phyloP scores from a whole-genome alignment of 2,329 filamentous ascomycete species.

The Aspergillus unguis region DNA sequence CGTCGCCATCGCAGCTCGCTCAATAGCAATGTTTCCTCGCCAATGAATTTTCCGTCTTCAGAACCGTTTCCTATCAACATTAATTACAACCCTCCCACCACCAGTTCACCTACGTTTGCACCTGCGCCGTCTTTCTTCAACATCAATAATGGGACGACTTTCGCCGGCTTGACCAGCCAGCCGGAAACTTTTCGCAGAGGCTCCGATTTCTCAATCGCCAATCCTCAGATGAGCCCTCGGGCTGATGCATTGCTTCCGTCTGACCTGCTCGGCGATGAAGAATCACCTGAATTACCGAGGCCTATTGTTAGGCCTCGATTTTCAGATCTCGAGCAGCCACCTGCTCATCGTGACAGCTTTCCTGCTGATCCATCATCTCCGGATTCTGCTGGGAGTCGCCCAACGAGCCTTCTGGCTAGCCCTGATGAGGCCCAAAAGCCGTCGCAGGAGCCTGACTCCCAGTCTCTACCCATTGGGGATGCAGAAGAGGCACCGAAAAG shows the following conservation, averaged over 20 bases:
- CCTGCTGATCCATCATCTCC: constrained; percentile 43
- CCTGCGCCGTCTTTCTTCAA: constrained; percentile 57
- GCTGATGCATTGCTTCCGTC: constrained; percentile 61
- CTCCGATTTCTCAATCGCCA: constrained; percentile 53
- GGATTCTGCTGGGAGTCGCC: constrained; percentile 43
- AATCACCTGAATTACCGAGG: constrained; percentile 36
- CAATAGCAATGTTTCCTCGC: constrained; percentile 47
- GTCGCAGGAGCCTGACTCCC: constrained; percentile 34
- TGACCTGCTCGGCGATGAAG: constrained; percentile 58
- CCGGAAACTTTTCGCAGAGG: constrained; percentile 47
- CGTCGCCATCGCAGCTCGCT: constrained; percentile 47
- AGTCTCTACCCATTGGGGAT: constrained; percentile 31
- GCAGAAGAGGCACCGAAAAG: constrained; percentile 39
- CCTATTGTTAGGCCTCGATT: constrained; percentile 29
- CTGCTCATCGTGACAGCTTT: constrained; percentile 31
- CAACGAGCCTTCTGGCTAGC: constrained; percentile 46
- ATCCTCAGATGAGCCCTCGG: constrained; percentile 62
- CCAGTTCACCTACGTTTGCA: constrained; percentile 52
- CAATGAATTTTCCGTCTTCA: constrained; percentile 40
- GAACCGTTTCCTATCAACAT: constrained; percentile 42
- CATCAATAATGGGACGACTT: constrained; percentile 60
- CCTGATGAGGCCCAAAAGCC: constrained; percentile 40
- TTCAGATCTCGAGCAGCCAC: constrained; percentile 28
- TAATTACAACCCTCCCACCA: constrained; percentile 49
- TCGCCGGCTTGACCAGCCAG: constrained; percentile 44